These are phyloP conservation scores for Spiromastix sp. DNA, from an alignment of 2,329 filamentous ascomycete species.

Conservation along the genomic window DNA sequence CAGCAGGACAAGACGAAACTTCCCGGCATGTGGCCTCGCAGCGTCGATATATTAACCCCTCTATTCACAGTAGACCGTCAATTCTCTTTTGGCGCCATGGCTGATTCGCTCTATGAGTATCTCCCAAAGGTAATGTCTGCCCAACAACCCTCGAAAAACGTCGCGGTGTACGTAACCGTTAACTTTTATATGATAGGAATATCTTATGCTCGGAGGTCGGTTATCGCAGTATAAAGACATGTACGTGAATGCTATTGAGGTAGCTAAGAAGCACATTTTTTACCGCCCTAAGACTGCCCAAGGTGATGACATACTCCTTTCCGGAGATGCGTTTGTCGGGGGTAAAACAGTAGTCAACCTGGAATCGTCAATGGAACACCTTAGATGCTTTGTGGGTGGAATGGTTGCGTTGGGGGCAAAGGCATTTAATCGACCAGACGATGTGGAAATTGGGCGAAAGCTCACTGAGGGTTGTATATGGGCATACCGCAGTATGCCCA, in stretches of 20 bases:
- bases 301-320: slow-evolving; percentile 61
- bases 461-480: slow-evolving; percentile 47
- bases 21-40: slow-evolving; percentile 30
- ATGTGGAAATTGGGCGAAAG: slow-evolving; percentile 40
- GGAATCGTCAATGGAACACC: slow-evolving; percentile 38
- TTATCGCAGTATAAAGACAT: slow-evolving; percentile 54
- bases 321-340: slow-evolving; percentile 41
- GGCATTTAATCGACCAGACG: slow-evolving; percentile 40
- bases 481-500: slow-evolving; percentile 40
- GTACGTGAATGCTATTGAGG: slow-evolving; percentile 58
- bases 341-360: slow-evolving; percentile 27
- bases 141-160: too few relatives aligned
- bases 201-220: slow-evolving; percentile 64
- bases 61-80: slow-evolving; percentile 16
- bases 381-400: slow-evolving; percentile 45
- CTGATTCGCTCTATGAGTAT: slow-evolving; percentile 49
- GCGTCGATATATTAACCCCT: slow-evolving; percentile 20
- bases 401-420: slow-evolving; percentile 45
- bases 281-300: slow-evolving; percentile 65
- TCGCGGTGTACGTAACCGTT: too few relatives aligned
- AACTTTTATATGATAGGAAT: slow-evolving; percentile 8
- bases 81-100: slow-evolving; percentile 47
- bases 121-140: slow-evolving; percentile 47
- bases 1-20: slow-evolving; percentile 26
- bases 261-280: slow-evolving; percentile 62